Percentiles rank a stretch among this genome's conserved stretches.
Evolutionary conservation across 768 basidiomycete species (phyloP).

Genomic region (Lentinula aciculospora): DNA sequence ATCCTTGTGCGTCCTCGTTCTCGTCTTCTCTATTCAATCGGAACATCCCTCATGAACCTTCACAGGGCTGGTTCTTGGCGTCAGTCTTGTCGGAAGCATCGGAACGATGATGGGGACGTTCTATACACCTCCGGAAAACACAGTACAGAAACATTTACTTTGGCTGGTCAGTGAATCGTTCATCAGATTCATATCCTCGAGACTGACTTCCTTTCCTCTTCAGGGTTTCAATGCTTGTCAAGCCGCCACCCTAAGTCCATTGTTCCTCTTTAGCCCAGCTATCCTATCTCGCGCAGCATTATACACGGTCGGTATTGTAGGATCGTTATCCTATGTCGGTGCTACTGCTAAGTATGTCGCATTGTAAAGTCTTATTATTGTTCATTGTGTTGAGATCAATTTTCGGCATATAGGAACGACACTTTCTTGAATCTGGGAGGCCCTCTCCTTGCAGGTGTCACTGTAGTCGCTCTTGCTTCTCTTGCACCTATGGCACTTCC

Average conservation of each 20-base stretch:
- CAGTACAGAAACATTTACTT: conserved; percentile 71
- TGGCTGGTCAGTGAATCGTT: conserved; percentile 55
- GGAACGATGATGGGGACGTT: conserved; percentile 82
- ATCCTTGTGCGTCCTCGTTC: conserved; percentile 54
- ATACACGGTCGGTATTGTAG: conserved; percentile 85
- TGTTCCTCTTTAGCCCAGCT: conserved; percentile 87
- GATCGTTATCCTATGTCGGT: conserved; percentile 80
- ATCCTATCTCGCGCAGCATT: conserved; percentile 82
- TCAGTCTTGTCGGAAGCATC: conserved; percentile 73
- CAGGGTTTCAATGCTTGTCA: conserved; percentile 85
- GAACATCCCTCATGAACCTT: neutral
- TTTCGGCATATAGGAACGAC: conserved; percentile 46
- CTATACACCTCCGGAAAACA: conserved; percentile 74
- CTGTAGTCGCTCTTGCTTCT: conserved; percentile 82
- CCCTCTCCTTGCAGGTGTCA: conserved; percentile 83
- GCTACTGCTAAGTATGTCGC: conserved; percentile 69
- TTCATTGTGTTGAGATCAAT: neutral
- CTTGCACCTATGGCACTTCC: conserved; percentile 89
- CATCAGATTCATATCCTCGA: neutral
- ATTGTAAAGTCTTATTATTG: neutral
- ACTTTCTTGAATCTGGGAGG: conserved; percentile 84
- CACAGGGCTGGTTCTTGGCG: conserved; percentile 80
- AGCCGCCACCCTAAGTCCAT: conserved; percentile 77
- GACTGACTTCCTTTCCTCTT: conserved; percentile 8
- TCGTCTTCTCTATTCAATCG: neutral